These are phyloP conservation scores for Rauvolfia tetraphylla DNA, from an alignment of 257 asterid species.

Conservation along the genomic window DNA sequence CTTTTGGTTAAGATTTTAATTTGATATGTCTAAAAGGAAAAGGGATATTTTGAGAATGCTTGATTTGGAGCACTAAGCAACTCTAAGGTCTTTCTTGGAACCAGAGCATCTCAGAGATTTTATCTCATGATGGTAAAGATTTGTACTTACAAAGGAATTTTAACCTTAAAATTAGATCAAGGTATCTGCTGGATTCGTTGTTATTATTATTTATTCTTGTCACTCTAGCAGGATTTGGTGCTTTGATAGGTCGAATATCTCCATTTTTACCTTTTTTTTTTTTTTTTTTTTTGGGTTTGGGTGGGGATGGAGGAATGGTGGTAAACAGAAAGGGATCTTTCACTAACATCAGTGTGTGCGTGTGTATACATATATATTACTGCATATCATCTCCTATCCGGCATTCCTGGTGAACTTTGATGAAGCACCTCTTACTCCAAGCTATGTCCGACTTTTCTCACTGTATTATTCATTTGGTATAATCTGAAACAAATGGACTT, in stretches of 20 bases:
- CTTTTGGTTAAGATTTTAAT: background rate
- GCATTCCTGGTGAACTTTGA: too few relatives aligned
- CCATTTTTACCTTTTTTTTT: too few relatives aligned
- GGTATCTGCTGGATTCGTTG: background rate
- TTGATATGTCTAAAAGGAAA: background rate
- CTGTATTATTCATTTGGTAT: background rate
- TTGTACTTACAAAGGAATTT: background rate
- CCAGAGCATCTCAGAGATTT: background rate
- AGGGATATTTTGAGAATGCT: too few relatives aligned
- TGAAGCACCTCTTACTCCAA: too few relatives aligned
- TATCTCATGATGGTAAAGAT: background rate
- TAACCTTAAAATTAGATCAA: background rate
- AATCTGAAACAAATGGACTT: background rate
- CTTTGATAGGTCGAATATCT: background rate
- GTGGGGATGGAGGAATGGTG: too few relatives aligned
- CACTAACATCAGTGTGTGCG: too few relatives aligned
- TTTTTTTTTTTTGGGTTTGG: too few relatives aligned
- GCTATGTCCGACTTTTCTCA: too few relatives aligned
- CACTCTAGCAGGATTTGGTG: background rate
- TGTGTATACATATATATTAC: too few relatives aligned
- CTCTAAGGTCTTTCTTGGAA: background rate
- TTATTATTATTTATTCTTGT: background rate
- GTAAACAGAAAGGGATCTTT: too few relatives aligned
- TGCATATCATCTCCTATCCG: too few relatives aligned
- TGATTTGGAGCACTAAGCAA: too few relatives aligned